Evolutionary conservation across 805 yeast genomes (phyloP), one percentile per base, ranked within the genome.

Genomic region (Candida gorgasii): DNA sequence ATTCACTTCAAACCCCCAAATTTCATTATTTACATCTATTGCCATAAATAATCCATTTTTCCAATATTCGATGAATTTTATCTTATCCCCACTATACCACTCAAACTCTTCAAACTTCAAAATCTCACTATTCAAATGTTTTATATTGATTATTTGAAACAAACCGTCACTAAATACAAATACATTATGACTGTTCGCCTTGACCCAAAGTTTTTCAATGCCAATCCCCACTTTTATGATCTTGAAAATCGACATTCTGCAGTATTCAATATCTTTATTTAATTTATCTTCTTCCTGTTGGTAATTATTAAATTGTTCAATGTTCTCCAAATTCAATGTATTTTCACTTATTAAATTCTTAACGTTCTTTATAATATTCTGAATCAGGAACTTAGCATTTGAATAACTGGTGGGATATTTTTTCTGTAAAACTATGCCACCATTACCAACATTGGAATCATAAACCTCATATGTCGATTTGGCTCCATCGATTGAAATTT

Each of bases 171-270:
- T 68, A 48, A 52, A 59, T 12, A 68, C 52, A 12, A 68, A 52
- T 40, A 71, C 48, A 47, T 63, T 63, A 45, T 68, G 73, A 27
- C 73, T 67, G 45, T 67, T 65, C 18, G 60, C 55, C 38, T 67
- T 64, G 31, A 68, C 47, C 74, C 74, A 70, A 39, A 51, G 65
- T 12, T 57, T 45, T 4, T 51, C 41, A 9, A 67, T 49, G 0
- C 64, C 65, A 16, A 63, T 58, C 9, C 62, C 58, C 20, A 69
- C 53, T 46, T 67, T 67, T 33, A 70, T 52, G 5, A 65, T 50
- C 37, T 64, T 67, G 42, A 51, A 54, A 2, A 69, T 49, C 1
- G 63, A 45, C 8, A 67, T 18, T 33, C 59, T 63, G 3, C 56
- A 65, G 19, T 43, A 49, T 16, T 61, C 66, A 11, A 69, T 50